Evolutionary conservation across 176 grass and related monocot genomes (phyloP), one percentile per base, ranked within the genome.

Genomic region (Musa troglodytarum): DNA sequence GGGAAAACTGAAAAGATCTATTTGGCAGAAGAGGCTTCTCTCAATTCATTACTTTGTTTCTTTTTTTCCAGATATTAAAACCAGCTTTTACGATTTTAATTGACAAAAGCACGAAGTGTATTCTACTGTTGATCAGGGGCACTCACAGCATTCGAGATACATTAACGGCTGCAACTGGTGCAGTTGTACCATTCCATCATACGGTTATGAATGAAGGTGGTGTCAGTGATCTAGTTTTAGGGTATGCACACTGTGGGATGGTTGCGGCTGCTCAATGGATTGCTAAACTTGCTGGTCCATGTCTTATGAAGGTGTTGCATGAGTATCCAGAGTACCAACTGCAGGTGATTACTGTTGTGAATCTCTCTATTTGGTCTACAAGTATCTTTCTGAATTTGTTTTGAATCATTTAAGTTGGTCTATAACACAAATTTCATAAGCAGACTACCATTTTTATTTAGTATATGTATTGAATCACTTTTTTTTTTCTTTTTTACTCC

Each of bases 191-290:
- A 26, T 98, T 98, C 72, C 94, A 98, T 80, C 94, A 98, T 83
- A 93, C 94, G 8, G 81, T 98, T 74, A 76, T 98, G 83, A 82
- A 83, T 80, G 88, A 93, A 89, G 85, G 90, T 83, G 94, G 94
- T 68, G 77, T 98, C 81, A 91, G 90, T 1, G 90, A 98, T 78
- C 80, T 98, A 83, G 80, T 98, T 87, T 83, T 98, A 81, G 94
- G 94, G 15, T 98, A 98, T 88, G 94, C 94, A n/a, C 94, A 98
- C 77, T 98, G 86, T 78, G 94, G 94, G 74, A 98, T 98, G 94
- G 94, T 98, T 82, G 94, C 94, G 22, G 90, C 90, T 69, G 94
- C 90, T 83, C 87, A 90, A 66, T 98, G 94, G 94, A 98, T 93
- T 50, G 94, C 90, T n/a, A 98, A 98, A 65, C 86, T 98, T 81